Evolutionary conservation across 768 basidiomycete species (phyloP), one percentile per base, ranked within the genome.

Genomic region (Boletus patriciae): DNA sequence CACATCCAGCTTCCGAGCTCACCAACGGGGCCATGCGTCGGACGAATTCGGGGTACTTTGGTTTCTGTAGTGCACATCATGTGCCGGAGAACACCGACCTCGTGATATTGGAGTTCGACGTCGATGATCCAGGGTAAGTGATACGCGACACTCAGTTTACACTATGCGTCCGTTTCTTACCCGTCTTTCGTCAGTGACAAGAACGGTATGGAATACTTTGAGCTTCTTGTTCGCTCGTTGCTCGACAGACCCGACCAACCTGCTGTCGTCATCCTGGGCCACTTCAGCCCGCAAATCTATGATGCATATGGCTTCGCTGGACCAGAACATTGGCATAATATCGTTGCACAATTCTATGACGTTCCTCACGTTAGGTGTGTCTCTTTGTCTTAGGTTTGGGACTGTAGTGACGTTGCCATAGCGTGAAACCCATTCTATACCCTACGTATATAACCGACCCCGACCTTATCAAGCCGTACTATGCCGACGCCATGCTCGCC

Each of bases 291-390:
- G 0, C 94, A 99, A 66, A 68, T 88, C 1, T 91, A 95, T 63
- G 77, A 82, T 37, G 73, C 80, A 21, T 77, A 92, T 64, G 95
- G 94, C 2, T 97, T 90, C 66, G 85, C 85, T 4, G 95, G 96
- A 2, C 90, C 95, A 2, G 95, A 97, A 67, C 84, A 92, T 64
- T 86, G 85, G 79, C 96, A 99, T 71, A 87, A 81, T 61, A 75
- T 89, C 54, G 94, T 98, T 1, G 92, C 97, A 2, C 94, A 95
- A 68, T 98, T 94, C 77, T 99, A 99, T 76, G 97, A 99, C 69
- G 84, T 98, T 27, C 95, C 96, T 0, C 92, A 98, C 70, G 77
- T 99, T 65, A 85, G 82, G 85, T 84, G 45, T 41, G 76, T 25
- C 15, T 10, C 5, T 25, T 44, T 38, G 15, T 27, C 31, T 31